A percentile compares a stretch with the other conserved stretches of the same genome.
phyloP scores from a whole-genome alignment of 2,329 filamentous ascomycete genomes.

The Fusarium foetens region DNA sequence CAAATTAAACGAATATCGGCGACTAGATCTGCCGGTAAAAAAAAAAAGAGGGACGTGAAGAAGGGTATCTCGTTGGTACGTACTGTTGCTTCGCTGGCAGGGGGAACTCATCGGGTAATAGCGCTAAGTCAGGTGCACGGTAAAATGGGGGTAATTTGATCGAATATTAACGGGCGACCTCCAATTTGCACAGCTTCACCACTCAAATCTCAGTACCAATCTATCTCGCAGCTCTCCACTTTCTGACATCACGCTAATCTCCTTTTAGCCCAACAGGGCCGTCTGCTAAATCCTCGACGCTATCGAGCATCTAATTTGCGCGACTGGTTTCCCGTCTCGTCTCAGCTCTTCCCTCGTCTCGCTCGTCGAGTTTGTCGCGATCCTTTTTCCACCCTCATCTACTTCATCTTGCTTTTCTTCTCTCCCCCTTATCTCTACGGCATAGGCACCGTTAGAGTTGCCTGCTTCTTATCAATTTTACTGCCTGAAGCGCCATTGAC shows the following conservation, averaged over 20 bases:
- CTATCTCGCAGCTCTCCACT: slow-evolving; percentile 44
- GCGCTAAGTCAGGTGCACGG: slow-evolving; percentile 36
- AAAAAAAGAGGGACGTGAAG: slow-evolving; percentile 4
- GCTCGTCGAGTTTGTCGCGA: slow-evolving; percentile 41
- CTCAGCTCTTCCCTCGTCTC: slow-evolving; percentile 41
- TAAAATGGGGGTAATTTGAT: slow-evolving; percentile 36
- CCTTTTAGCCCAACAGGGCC: slow-evolving; percentile 37
- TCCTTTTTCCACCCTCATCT: slow-evolving; percentile 41
- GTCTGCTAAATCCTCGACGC: slow-evolving; percentile 43
- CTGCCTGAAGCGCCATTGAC: slow-evolving; percentile 28
- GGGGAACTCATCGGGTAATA: slow-evolving; percentile 33
- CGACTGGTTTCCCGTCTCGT: slow-evolving; percentile 43
- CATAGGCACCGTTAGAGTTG: slow-evolving; percentile 26
- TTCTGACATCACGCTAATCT: slow-evolving; percentile 25
- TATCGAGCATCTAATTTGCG: slow-evolving; percentile 48
- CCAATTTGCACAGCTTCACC: fast-evolving
- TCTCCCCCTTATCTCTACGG: slow-evolving; percentile 29
- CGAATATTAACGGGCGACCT: slow-evolving; percentile 30
- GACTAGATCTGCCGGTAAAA: slow-evolving; percentile 14
- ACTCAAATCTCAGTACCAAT: slow-evolving; percentile 26
- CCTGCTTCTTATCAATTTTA: slow-evolving; percentile 13
- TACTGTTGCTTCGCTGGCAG: slow-evolving; percentile 22
- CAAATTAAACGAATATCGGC: slow-evolving; percentile 4
- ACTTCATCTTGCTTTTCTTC: slow-evolving; percentile 32
- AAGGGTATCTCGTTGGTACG: slow-evolving; percentile 17